Conservation (phyloP, 371 early-diverging fungal genomes). For the Circinella minor region DNA sequence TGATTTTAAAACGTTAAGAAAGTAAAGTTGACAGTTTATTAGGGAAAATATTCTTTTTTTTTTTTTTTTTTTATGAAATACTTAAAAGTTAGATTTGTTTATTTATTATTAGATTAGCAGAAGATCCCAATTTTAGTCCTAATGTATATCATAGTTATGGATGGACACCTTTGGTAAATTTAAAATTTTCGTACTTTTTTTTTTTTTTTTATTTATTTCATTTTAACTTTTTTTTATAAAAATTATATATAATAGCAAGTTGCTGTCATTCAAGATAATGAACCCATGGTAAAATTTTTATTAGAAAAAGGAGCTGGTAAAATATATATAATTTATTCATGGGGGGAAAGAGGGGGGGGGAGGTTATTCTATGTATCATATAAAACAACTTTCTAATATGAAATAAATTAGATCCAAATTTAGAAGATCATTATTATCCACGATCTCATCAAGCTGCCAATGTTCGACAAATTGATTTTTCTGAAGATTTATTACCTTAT, state of each 20-base stretch:
- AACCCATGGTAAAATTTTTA: constrained; percentile 44
- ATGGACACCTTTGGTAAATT: constrained; percentile 54
- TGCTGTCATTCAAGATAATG: constrained; percentile 56
- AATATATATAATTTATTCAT: neutral
- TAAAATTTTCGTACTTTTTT: no score
- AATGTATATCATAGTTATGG: constrained; percentile 52
- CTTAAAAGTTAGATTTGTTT: no score
- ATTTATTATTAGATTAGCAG: constrained; percentile 34
- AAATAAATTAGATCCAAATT: constrained; percentile 39
- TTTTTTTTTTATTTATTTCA: neutral
- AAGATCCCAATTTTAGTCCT: constrained; percentile 49
- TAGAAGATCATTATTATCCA: constrained; percentile 53
- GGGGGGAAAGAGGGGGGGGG: no score
- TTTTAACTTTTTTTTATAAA: neutral
- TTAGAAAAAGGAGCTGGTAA: constrained; percentile 54
- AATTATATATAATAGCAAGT: constrained; percentile 38
- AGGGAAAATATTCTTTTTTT: no score
- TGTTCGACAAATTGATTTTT: constrained; percentile 48
- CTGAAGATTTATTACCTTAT: constrained; percentile 50
- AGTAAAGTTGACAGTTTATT: constrained; percentile 18
- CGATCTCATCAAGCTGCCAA: constrained; percentile 52
- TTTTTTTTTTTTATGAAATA: no score
- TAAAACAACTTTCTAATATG: no score
- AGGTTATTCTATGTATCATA: no score
- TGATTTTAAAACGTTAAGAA: constrained; percentile 41